These are phyloP conservation scores for Botrytis aclada DNA, from an alignment of 2,329 filamentous ascomycete genomes.

Conservation along the genomic window DNA sequence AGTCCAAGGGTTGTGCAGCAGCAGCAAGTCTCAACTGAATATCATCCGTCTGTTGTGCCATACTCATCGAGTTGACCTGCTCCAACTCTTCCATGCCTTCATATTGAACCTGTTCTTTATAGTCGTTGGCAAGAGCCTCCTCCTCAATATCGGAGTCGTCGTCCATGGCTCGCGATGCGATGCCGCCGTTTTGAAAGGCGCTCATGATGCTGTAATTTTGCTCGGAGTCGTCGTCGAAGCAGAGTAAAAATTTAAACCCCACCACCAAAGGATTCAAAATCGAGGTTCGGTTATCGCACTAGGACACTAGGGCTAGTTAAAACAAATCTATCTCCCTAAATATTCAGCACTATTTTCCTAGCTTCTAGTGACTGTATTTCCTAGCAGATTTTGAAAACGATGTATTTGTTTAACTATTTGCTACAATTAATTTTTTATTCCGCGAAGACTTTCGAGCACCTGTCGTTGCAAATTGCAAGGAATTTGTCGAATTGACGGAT, in stretches of 20 bases:
- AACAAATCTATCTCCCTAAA: conserved; percentile 10
- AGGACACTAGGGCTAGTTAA: conserved; percentile 13
- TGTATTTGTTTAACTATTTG: neutral
- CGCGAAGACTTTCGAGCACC: neutral
- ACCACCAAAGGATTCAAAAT: conserved; percentile 16
- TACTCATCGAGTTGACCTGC: conserved; percentile 65
- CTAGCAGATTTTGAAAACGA: neutral
- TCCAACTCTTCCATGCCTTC: conserved; percentile 83
- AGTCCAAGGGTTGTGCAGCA: conserved; percentile 92
- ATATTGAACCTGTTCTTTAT: conserved; percentile 93
- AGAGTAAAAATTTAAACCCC: neutral
- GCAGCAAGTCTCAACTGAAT: conserved; percentile 89
- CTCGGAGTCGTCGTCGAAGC: conserved; percentile 17
- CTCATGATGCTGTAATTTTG: conserved; percentile 47
- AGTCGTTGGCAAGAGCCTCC: conserved; percentile 92
- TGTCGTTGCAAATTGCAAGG: neutral
- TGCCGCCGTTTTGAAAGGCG: conserved; percentile 59
- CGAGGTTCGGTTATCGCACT: conserved; percentile 19
- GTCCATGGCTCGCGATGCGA: conserved; percentile 58
- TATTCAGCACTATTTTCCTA: neutral
- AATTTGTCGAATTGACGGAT: neutral
- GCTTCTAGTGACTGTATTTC: neutral
- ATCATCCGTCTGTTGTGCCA: conserved; percentile 77
- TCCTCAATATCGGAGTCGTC: conserved; percentile 95
- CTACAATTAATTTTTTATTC: too few species aligned